phyloP scores from a whole-genome alignment of 352 stramenopile genomes.

The Sclerospora graminicola region DNA sequence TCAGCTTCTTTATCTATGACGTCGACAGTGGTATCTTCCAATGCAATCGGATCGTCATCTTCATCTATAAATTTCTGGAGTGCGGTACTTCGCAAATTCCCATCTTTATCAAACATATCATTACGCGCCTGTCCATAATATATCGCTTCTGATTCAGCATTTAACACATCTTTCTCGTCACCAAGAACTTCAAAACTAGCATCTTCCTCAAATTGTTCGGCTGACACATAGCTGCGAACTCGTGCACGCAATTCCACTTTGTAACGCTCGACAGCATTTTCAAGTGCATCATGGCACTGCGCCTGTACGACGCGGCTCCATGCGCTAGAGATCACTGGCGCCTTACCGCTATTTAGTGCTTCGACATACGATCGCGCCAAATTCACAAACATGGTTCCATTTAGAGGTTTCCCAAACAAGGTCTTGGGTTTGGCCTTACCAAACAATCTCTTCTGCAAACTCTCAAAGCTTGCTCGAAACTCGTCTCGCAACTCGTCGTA shows the following conservation, averaged over 20 bases:
- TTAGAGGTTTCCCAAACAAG: conserved; percentile 76
- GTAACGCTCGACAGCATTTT: conserved; percentile 71
- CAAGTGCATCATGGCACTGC: conserved; percentile 73
- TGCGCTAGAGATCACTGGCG: conserved; percentile 81
- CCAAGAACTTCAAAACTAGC: conserved; percentile 25
- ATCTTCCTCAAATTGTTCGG: conserved; percentile 51
- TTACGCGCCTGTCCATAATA: conserved; percentile 44
- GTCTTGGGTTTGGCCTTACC: conserved; percentile 77
- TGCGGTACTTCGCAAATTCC: conserved; percentile 45
- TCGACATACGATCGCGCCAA: conserved; percentile 76
- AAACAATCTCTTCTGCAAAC: conserved; percentile 55
- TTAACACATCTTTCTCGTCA: conserved; percentile 6
- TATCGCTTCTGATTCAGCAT: conserved; percentile 29
- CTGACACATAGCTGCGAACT: conserved; percentile 38
- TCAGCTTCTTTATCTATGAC: conserved; percentile 48
- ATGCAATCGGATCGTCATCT: conserved; percentile 25
- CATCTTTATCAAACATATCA: conserved; percentile 69
- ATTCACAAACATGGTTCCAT: conserved; percentile 82
- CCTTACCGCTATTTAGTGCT: conserved; percentile 81
- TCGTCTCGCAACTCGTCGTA: conserved; percentile 73
- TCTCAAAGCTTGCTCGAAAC: conserved; percentile 69
- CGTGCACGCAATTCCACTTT: conserved; percentile 47
- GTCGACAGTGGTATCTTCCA: conserved; percentile 56
- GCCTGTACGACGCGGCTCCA: conserved; percentile 84
- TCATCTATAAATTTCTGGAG: conserved; percentile 17